Evolutionary conservation across 148 eudicot genomes (phyloP).

Genomic region (Chenopodium berlandieri): DNA sequence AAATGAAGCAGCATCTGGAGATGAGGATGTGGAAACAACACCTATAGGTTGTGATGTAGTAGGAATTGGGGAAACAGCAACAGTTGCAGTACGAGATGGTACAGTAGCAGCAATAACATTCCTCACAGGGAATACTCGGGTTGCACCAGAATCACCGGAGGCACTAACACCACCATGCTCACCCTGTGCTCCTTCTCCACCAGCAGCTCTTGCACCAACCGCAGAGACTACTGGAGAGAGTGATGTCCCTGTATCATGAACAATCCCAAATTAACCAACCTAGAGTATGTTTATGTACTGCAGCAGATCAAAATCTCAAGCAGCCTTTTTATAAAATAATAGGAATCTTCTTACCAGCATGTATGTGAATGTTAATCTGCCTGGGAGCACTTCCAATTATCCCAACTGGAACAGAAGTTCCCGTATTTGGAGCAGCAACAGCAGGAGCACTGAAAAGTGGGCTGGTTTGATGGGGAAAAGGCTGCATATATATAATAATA

Average conservation of each 20-base stretch:
- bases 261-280: slow-evolving; percentile 6
- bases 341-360: slow-evolving; percentile 60
- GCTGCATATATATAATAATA: slow-evolving; percentile 47
- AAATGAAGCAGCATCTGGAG: slow-evolving; percentile 40
- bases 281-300: background rate
- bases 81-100: slow-evolving; percentile 45
- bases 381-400: slow-evolving; percentile 61
- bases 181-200: slow-evolving; percentile 53
- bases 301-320: background rate
- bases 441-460: slow-evolving; percentile 61
- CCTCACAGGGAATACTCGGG: slow-evolving; percentile 37
- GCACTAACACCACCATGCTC: slow-evolving; percentile 41
- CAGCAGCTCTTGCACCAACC: slow-evolving; percentile 58
- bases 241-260: slow-evolving; percentile 35
- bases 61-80: slow-evolving; percentile 42
- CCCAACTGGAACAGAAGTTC: slow-evolving; percentile 60
- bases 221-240: slow-evolving; percentile 50
- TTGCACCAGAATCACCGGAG: slow-evolving; percentile 46
- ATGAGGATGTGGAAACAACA: slow-evolving; percentile 42
- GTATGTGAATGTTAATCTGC: slow-evolving; percentile 87
- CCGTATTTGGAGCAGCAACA: slow-evolving; percentile 42
- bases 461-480: slow-evolving; percentile 81
- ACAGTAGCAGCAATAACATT: slow-evolving; percentile 53
- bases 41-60: slow-evolving; percentile 39
- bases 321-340: background rate